These are phyloP conservation scores for Ustilago trichophora DNA, from an alignment of 1,284 basidiomycete species.

Conservation along the genomic window DNA sequence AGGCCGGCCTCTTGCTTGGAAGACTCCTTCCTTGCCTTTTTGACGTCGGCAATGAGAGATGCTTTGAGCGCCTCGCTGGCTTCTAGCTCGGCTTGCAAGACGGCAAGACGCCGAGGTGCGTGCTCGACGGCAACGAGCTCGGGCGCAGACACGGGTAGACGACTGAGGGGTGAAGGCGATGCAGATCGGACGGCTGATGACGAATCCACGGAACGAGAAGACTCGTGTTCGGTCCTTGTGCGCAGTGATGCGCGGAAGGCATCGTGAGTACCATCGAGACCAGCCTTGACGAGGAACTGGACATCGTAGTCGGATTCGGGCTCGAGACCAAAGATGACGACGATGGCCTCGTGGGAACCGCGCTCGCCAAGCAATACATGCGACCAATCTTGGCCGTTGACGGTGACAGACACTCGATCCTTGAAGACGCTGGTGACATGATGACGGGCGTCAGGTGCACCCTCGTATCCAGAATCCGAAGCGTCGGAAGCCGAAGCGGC, in stretches of 20 bases:
- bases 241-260: slow-evolving; percentile 27
- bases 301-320: slow-evolving; percentile 53
- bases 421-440: slow-evolving; percentile 48
- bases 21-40: slow-evolving; percentile 51
- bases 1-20: slow-evolving; percentile 50
- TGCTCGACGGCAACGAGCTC: slow-evolving; percentile 18
- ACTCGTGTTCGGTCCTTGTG: slow-evolving; percentile 34
- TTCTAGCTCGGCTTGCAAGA: slow-evolving; percentile 43
- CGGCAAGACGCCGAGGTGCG: slow-evolving; percentile 24
- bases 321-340: slow-evolving; percentile 59
- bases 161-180: slow-evolving; percentile 44
- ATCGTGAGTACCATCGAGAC: slow-evolving; percentile 27
- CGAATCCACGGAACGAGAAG: slow-evolving; percentile 22
- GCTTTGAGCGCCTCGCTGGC: slow-evolving; percentile 36
- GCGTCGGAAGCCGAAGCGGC: slow-evolving; percentile 41
- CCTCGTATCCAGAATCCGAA: slow-evolving; percentile 45
- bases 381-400: slow-evolving; percentile 55
- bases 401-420: slow-evolving; percentile 45
- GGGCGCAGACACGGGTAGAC: slow-evolving; percentile 28
- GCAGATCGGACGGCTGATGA: slow-evolving; percentile 21
- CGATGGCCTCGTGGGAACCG: slow-evolving; percentile 55
- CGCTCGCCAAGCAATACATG: slow-evolving; percentile 56
- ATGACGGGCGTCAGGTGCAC: slow-evolving; percentile 14
- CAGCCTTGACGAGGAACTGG: slow-evolving; percentile 49
- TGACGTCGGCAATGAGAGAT: slow-evolving; percentile 40